Conservation (phyloP, 2,329 filamentous ascomycete genomes). For the Myriosclerotinia scirpicola region DNA sequence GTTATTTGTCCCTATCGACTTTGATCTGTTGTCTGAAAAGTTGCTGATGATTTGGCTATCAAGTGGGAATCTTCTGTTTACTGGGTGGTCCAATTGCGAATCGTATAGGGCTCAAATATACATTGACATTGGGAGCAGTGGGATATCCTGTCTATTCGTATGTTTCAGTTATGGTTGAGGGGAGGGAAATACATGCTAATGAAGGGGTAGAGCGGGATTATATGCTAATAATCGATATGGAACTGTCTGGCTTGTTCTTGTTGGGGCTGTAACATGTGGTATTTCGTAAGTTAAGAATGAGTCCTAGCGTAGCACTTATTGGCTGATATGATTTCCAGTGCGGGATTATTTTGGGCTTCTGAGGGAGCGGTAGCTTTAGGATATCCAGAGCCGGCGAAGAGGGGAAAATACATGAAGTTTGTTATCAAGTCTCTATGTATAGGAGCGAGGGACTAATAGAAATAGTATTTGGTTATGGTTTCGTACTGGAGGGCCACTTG, state of each 20-base stretch:
- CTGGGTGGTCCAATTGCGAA: slow-evolving; percentile 10
- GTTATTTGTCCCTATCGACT: slow-evolving; percentile 40
- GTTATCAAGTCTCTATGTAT: not conserved
- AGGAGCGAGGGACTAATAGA: not conserved
- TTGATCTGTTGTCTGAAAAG: slow-evolving; percentile 34
- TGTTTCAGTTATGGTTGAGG: not conserved
- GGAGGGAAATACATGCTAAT: slow-evolving; percentile 36
- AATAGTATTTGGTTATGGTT: slow-evolving; percentile 45
- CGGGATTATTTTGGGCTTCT: slow-evolving; percentile 46
- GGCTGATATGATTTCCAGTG: slow-evolving; percentile 28
- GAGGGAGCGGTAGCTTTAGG: slow-evolving; percentile 46
- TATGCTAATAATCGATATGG: slow-evolving; percentile 44
- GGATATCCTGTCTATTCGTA: slow-evolving; percentile 43
- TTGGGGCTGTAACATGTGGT: slow-evolving; percentile 44
- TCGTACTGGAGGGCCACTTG: slow-evolving; percentile 43
- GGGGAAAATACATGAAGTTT: slow-evolving; percentile 29
- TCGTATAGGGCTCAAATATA: slow-evolving; percentile 9
- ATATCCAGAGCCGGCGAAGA: slow-evolving; percentile 41
- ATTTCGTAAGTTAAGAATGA: slow-evolving; percentile 29
- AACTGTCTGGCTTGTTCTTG: slow-evolving; percentile 45
- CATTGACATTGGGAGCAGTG: slow-evolving; percentile 43
- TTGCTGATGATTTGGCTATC: slow-evolving; percentile 41
- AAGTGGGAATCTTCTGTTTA: slow-evolving; percentile 35
- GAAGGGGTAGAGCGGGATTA: slow-evolving; percentile 36
- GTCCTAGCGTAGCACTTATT: not conserved